Percentiles rank a stretch among this genome's conserved stretches.
These are phyloP conservation scores for Yamadazyma akitaensis DNA, from an alignment of 805 yeast species.

Conservation along the genomic window DNA sequence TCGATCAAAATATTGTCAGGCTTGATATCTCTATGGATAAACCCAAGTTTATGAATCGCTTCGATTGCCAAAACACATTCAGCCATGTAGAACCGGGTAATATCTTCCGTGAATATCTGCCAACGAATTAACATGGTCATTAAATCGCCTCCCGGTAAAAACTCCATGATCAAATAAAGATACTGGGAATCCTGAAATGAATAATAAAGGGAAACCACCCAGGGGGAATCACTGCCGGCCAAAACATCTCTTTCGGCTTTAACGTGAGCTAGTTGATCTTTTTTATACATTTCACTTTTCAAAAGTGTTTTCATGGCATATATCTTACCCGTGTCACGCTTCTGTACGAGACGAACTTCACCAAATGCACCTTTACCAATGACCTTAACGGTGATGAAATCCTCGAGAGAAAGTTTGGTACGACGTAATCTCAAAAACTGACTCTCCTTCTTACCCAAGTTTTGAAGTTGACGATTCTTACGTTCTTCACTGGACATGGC, in stretches of 20 bases:
- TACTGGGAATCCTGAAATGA: slow-evolving; percentile 79
- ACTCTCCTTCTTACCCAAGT: slow-evolving; percentile 85
- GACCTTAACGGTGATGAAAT: slow-evolving; percentile 84
- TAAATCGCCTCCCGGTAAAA: slow-evolving; percentile 77
- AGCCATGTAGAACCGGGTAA: slow-evolving; percentile 90
- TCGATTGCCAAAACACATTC: slow-evolving; percentile 95
- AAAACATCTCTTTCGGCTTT: slow-evolving; percentile 94
- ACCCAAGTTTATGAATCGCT: slow-evolving; percentile 88
- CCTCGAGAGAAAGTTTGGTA: slow-evolving; percentile 78
- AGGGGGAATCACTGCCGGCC: slow-evolving; percentile 84
- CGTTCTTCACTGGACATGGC: slow-evolving; percentile 74
- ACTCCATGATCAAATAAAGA: slow-evolving; percentile 76
- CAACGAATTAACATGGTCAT: slow-evolving; percentile 96
- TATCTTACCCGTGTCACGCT: slow-evolving; percentile 85
- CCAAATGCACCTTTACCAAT: slow-evolving; percentile 98
- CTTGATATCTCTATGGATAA: slow-evolving; percentile 95
- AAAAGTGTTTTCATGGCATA: slow-evolving; percentile 92
- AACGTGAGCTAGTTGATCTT: slow-evolving; percentile 92
- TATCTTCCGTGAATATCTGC: slow-evolving; percentile 92
- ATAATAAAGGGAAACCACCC: slow-evolving; percentile 82
- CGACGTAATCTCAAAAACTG: slow-evolving; percentile 81
- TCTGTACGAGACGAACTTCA: slow-evolving; percentile 91
- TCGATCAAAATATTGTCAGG: slow-evolving; percentile 94
- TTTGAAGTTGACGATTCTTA: slow-evolving; percentile 72
- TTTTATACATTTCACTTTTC: slow-evolving; percentile 90